Percentiles rank a stretch among this genome's conserved stretches.
phyloP scores from a whole-genome alignment of 441 rosid genomes.

The Mallotus repandus region DNA sequence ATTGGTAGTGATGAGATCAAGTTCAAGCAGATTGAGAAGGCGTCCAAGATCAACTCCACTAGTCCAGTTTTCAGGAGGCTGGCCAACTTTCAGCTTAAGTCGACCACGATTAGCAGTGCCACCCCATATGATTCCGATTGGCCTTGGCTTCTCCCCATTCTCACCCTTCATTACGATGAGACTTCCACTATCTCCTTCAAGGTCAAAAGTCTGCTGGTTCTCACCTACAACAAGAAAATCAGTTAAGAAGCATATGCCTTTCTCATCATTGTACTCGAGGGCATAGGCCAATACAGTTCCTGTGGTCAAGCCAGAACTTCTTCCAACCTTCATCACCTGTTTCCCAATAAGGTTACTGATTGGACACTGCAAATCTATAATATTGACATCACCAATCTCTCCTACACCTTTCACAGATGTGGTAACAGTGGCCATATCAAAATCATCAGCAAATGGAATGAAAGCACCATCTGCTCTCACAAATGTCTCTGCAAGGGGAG shows the following conservation, averaged over 20 bases:
- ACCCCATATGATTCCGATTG: constrained; percentile 98
- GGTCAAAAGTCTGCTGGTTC: constrained; percentile 93
- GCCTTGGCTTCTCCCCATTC: constrained; percentile 64
- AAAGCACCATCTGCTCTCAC: constrained; percentile 98
- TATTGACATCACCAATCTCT: constrained; percentile 67
- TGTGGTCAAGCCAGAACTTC: constrained; percentile 92
- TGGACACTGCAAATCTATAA: constrained; percentile 81
- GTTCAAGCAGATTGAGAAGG: constrained; percentile 76
- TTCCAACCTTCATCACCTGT: constrained; percentile 88
- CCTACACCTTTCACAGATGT: constrained; percentile 80
- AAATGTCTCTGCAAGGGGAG: constrained; percentile 76
- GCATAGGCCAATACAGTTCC: constrained; percentile 92
- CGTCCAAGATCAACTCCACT: constrained; percentile 90
- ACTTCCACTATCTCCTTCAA: constrained; percentile 98
- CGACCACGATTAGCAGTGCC: constrained; percentile 91
- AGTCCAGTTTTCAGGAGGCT: constrained; percentile 82
- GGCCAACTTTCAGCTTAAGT: constrained; percentile 71
- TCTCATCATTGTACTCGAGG: constrained; percentile 92
- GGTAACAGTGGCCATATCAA: constrained; percentile 62
- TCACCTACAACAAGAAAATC: constrained; percentile 98
- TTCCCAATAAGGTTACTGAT: constrained; percentile 73
- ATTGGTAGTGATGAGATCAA: constrained; percentile 57
- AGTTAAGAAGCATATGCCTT: constrained; percentile 93
- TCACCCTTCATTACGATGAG: constrained; percentile 67
- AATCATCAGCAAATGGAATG: constrained; percentile 86